Conservation (phyloP, 257 asterid genomes). For the Anisodus tanguticus region DNA sequence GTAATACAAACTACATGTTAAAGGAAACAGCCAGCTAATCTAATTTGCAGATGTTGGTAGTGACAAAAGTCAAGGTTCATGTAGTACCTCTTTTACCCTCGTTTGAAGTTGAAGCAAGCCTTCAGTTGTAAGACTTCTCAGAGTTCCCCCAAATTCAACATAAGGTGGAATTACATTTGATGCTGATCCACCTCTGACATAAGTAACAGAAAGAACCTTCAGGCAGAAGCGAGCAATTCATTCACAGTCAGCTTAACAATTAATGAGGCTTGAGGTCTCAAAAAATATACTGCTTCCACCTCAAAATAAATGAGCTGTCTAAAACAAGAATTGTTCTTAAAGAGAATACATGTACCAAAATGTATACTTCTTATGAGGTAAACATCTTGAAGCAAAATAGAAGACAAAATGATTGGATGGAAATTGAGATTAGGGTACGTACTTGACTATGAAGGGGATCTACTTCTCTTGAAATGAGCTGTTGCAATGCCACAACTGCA, state of each 20-base stretch:
- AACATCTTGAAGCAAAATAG: neutral
- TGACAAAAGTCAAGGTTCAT: neutral
- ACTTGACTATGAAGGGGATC: conserved; percentile 82
- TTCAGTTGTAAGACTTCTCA: conserved; percentile 82
- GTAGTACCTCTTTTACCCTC: conserved; percentile 76
- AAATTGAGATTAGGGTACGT: conserved; percentile 29
- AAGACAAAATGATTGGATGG: neutral
- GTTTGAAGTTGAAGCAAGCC: conserved; percentile 67
- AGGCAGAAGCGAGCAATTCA: conserved; percentile 24
- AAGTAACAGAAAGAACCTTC: conserved; percentile 86
- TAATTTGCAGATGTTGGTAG: neutral
- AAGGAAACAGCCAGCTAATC: neutral
- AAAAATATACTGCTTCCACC: neutral
- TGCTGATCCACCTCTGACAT: conserved; percentile 71
- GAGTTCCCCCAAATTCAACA: conserved; percentile 79
- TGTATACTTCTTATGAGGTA: neutral
- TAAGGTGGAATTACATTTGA: conserved; percentile 60
- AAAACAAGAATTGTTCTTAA: neutral
- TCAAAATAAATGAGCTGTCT: neutral
- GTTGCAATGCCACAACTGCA: conserved; percentile 76
- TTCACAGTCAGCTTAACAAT: neutral
- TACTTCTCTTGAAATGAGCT: conserved; percentile 72
- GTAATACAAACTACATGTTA: neutral
- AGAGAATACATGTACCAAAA: neutral
- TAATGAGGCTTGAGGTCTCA: conserved; percentile 8